Evolutionary conservation across 495 filamentous ascomycete species (phyloP), one percentile per base, ranked within the genome.

Genomic region (Aspergillus baeticus): DNA sequence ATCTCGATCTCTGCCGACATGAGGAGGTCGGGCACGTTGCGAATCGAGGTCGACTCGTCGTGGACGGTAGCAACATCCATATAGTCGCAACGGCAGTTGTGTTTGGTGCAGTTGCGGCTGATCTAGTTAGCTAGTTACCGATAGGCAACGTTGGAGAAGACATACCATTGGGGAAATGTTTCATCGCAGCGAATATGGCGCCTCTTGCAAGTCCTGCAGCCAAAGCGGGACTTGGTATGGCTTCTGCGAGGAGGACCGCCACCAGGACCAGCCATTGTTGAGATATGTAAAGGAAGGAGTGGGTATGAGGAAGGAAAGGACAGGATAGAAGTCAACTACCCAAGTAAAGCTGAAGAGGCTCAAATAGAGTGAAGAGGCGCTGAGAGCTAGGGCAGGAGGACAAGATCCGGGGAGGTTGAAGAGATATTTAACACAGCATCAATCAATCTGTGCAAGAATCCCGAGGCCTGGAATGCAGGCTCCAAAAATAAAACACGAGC

Each of bases 141-240:
- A 26, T 50, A 36, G 35, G 33, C 20, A 21, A 45, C 14, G 15
- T 42, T 21, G 20, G 10, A 43, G 44, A 26, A 37, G 51, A 72
- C 79, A 60, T 81, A 97, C 93, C 94, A 98, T 84, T 98, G 94
- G 20, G 95, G 94, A 63, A 93, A 96, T 56, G 82, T 96, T 72
- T 98, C 95, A 71, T 98, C 94, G 75, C 94, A 98, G 56, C 94
- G 85, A 69, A 98, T 98, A 74, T 98, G 94, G 65, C 94, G 85
- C 71, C 87, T 85, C 81, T 98, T 98, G 82, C 94, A 98, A 31
- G 91, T 96, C 63, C 91, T 92, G 75, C 94, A 98, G 45, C 94
- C 94, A 74, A 96, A 97, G 55, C 94, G 85, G 45, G 93, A 97
- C 75, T 98, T 98, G 60, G 95, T 98, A 78, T 98, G 94, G 76